These are phyloP conservation scores for Lactarius tabidus DNA, from an alignment of 768 basidiomycete species.

Conservation along the genomic window DNA sequence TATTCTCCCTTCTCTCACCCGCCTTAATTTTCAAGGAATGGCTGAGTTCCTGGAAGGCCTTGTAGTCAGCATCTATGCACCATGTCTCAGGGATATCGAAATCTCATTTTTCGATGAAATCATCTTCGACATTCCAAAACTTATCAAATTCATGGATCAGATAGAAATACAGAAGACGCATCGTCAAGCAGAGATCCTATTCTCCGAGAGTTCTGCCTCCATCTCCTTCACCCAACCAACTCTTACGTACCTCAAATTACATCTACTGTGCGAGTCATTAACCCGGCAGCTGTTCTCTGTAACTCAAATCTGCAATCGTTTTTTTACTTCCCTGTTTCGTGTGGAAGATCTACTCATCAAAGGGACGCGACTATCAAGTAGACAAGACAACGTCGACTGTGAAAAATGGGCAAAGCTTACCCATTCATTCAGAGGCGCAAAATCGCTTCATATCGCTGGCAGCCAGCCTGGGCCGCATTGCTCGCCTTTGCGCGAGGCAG, in stretches of 20 bases:
- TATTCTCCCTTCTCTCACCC: background rate
- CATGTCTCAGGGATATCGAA: background rate
- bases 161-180: background rate
- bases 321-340: background rate
- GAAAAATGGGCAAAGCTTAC: background rate
- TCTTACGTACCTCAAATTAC: background rate
- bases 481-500: background rate
- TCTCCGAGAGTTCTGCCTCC: background rate
- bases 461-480: too few relatives aligned
- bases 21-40: background rate
- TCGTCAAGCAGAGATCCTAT: background rate
- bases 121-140: background rate
- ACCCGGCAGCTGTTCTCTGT: accelerated
- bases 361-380: background rate
- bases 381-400: background rate
- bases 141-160: background rate
- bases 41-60: background rate
- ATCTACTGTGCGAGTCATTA: background rate
- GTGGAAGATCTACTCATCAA: background rate
- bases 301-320: background rate
- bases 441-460: too few relatives aligned
- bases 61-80: background rate
- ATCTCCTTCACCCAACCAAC: background rate
- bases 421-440: background rate
- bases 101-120: background rate